A percentile compares a stretch with the other conserved stretches of the same genome.
Evolutionary conservation across 306 rosid species (phyloP).

Genomic region (Dicorynia guianensis): DNA sequence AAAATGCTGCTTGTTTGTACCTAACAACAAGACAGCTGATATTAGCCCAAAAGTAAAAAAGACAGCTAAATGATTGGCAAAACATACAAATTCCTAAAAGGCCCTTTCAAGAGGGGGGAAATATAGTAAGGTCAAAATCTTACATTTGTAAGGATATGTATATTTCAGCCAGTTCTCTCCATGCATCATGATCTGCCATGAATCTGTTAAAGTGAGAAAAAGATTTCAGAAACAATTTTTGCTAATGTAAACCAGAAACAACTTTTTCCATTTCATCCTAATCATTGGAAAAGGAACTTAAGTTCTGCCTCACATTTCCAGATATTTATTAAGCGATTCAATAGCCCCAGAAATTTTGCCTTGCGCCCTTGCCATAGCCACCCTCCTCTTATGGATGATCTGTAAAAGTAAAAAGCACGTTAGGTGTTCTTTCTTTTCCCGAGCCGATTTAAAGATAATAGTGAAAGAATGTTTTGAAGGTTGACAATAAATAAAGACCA

Average conservation of each 20-base stretch:
- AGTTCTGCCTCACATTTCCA: slow-evolving; percentile 77
- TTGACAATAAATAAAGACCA: neutral
- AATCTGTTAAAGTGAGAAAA: slow-evolving; percentile 67
- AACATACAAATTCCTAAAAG: slow-evolving; percentile 16
- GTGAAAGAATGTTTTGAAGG: slow-evolving; percentile 18
- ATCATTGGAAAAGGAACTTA: neutral
- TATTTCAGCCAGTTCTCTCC: slow-evolving; percentile 98
- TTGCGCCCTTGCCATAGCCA: slow-evolving; percentile 94
- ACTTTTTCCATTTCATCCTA: slow-evolving; percentile 28
- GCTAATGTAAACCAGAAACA: slow-evolving; percentile 11
- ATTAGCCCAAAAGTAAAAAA: slow-evolving; percentile 18
- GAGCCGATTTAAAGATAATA: slow-evolving; percentile 7
- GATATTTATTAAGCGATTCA: slow-evolving; percentile 89
- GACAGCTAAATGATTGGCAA: slow-evolving; percentile 37
- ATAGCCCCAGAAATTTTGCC: slow-evolving; percentile 84
- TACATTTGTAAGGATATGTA: slow-evolving; percentile 90
- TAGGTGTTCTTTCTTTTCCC: slow-evolving; percentile 9
- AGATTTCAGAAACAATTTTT: slow-evolving; percentile 31
- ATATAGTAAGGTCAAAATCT: slow-evolving; percentile 31
- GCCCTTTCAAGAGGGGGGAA: slow-evolving; percentile 3
- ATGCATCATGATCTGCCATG: slow-evolving; percentile 99
- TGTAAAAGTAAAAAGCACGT: slow-evolving; percentile 39
- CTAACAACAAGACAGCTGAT: slow-evolving; percentile 45
- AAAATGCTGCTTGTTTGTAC: slow-evolving; percentile 98
- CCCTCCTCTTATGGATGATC: slow-evolving; percentile 90